Evolutionary conservation across 2,329 filamentous ascomycete genomes (phyloP).

Genomic region (Xylariaceae sp.): DNA sequence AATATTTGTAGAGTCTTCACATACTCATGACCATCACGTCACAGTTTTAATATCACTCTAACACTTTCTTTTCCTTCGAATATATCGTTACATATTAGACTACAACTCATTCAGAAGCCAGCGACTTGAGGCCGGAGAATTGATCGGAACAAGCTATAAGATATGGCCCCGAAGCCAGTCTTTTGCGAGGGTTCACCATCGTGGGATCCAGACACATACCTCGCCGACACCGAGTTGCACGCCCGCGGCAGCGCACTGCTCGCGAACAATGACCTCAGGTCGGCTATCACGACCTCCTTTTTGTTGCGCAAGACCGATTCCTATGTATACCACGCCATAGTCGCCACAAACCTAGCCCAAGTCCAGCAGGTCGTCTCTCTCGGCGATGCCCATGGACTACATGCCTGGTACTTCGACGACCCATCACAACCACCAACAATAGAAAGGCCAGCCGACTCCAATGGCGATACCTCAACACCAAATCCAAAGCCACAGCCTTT

Average conservation of each 20-base stretch:
- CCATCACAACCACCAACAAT: background rate
- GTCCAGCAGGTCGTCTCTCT: slow-evolving; percentile 44
- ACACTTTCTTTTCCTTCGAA: too few species aligned
- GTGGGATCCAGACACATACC: slow-evolving; percentile 41
- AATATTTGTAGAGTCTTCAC: too few species aligned
- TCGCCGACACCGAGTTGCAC: slow-evolving; percentile 37
- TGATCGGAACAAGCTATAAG: too few species aligned
- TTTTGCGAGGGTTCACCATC: slow-evolving; percentile 43
- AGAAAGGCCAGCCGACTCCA: background rate
- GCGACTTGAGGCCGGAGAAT: too few species aligned
- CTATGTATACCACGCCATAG: slow-evolving; percentile 51
- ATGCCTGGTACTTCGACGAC: slow-evolving; percentile 43
- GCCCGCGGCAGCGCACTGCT: slow-evolving; percentile 36
- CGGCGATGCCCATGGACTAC: slow-evolving; percentile 43
- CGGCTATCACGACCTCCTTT: slow-evolving; percentile 43
- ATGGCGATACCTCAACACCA: background rate
- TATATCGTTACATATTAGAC: too few species aligned
- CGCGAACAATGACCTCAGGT: slow-evolving; percentile 38
- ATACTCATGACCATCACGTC: too few species aligned
- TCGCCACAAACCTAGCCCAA: slow-evolving; percentile 45
- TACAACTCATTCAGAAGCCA: too few species aligned
- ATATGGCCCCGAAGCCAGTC: slow-evolving; percentile 1
- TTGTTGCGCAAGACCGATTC: slow-evolving; percentile 40
- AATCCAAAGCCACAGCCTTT: slow-evolving; percentile 29
- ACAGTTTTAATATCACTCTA: too few species aligned